These are phyloP conservation scores for Sphagnum contortum DNA, from an alignment of 225 moss, liverwort and hornwort species.

Conservation along the genomic window DNA sequence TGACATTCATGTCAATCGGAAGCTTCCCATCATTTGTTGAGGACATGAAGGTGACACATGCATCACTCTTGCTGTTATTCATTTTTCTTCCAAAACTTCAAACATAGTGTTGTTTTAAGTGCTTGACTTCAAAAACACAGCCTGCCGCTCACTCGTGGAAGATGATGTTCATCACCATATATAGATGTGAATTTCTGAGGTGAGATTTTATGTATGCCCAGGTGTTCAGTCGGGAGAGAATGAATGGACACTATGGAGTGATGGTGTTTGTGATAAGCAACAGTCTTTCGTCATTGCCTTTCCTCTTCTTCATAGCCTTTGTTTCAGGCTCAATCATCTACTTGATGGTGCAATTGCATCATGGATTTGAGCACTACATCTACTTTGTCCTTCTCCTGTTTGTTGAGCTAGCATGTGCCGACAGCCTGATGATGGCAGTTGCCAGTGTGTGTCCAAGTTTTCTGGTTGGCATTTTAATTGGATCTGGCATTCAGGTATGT, in stretches of 20 bases:
- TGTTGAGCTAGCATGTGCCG: constrained; percentile 57
- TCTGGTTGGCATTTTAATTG: constrained; percentile 87
- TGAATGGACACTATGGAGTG: constrained; percentile 88
- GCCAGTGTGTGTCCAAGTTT: constrained; percentile 81
- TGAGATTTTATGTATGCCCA: constrained; percentile 11
- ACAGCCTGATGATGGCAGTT: constrained; percentile 91
- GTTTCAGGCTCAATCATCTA: constrained; percentile 55
- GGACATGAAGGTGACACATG: too few relatives aligned
- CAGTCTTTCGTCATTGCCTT: constrained; percentile 69
- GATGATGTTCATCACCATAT: too few relatives aligned
- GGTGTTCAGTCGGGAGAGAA: constrained; percentile 71
- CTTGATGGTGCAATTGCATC: constrained; percentile 65
- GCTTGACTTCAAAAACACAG: too few relatives aligned
- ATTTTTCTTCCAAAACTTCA: too few relatives aligned
- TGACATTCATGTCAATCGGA: too few relatives aligned
- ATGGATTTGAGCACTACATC: constrained; percentile 39
- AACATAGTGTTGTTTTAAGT: too few relatives aligned
- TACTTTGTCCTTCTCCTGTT: constrained; percentile 70
- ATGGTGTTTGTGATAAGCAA: constrained; percentile 71
- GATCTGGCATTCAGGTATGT: constrained; percentile 70
- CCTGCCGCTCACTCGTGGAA: too few relatives aligned
- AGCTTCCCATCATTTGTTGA: too few relatives aligned
- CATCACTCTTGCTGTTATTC: not conserved
- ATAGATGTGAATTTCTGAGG: too few relatives aligned
- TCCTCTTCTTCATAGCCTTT: constrained; percentile 55